A percentile compares a stretch with the other conserved stretches of the same genome.
These are phyloP conservation scores for Excoecaria agallocha DNA, from an alignment of 345 rosid species.

Conservation along the genomic window DNA sequence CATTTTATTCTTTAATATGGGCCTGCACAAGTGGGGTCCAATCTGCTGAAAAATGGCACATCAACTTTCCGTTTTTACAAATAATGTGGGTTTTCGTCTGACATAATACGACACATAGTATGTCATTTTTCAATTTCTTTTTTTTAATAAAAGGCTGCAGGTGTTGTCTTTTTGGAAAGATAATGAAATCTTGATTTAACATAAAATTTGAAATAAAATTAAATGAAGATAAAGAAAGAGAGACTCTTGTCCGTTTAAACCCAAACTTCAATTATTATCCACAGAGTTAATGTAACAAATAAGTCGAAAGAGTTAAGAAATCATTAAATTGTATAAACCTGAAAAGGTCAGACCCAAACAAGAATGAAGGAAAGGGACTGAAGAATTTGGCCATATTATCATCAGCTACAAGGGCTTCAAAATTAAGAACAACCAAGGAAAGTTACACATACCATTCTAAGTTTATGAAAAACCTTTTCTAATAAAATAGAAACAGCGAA, in stretches of 20 bases:
- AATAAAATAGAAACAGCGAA: slow-evolving; percentile 68
- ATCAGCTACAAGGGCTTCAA: background rate
- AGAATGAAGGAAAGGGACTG: background rate
- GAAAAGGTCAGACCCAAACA: no score
- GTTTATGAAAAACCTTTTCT: slow-evolving; percentile 71
- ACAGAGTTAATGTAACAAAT: background rate
- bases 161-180: no score
- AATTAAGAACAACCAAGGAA: background rate
- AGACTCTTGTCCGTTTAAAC: background rate
- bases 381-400: background rate
- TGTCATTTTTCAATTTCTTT: no score
- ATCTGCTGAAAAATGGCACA: no score
- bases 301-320: background rate
- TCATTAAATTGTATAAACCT: background rate
- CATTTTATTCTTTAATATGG: no score
- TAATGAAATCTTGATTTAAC: background rate
- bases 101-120: no score
- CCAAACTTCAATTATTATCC: background rate
- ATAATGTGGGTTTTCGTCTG: no score
- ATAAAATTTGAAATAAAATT: background rate
- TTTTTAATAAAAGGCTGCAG: no score
- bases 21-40: no score
- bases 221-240: no score
- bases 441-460: slow-evolving; percentile 53
- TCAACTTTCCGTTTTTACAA: no score